Base-by-base conservation (phyloP, 352 stramenopile genomes). In the Poterioochromonas sp. region DNA sequence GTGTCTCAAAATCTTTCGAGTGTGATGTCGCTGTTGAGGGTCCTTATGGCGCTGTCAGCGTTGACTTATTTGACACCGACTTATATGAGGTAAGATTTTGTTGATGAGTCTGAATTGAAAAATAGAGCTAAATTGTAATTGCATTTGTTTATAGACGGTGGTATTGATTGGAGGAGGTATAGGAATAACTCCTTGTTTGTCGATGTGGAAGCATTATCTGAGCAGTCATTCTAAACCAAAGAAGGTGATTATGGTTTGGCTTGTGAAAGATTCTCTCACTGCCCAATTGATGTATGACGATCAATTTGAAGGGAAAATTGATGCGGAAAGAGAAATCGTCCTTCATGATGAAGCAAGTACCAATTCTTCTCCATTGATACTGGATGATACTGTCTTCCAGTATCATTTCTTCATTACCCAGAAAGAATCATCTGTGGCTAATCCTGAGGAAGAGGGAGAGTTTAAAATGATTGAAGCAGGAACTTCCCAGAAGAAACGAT, bases 261-360 rank as follows among this genome's bases (percentile, higher is more conserved):
- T 86, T 65, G 88, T 91, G 54, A 81, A 91, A 65, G 83, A 89
- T 80, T 83, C 18, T 5, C 18, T 20, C 5, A 5, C 5, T 44
- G 18, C 18, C 18, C 18, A 20, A 18, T 69, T 18, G 5, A 18
- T 69, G 18, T 44, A 20, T 18, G 5, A 39, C 18, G 5, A 18
- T 92, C 65, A 89, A 92, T 81, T 91, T 90, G 79, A 90, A 89
- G 82, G 91, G 88, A 87, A 82, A 88, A 83, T 90, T 86, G 5
- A 85, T 86, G 37, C 86, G 90, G 54, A 86, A 91, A 65, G 79
- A 92, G 47, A 88, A 86, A 29, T 81, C 92, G 34, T 85, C 79
- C 44, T 92, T 87, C 87, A 91, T 91, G 53, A 86, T 79, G 0
- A 86, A 92, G 58, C 90, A 86, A 2, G 89, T 91, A 85, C 89